These are phyloP conservation scores for Penicillium pulvis DNA, from an alignment of 495 filamentous ascomycete genomes.

Conservation along the genomic window DNA sequence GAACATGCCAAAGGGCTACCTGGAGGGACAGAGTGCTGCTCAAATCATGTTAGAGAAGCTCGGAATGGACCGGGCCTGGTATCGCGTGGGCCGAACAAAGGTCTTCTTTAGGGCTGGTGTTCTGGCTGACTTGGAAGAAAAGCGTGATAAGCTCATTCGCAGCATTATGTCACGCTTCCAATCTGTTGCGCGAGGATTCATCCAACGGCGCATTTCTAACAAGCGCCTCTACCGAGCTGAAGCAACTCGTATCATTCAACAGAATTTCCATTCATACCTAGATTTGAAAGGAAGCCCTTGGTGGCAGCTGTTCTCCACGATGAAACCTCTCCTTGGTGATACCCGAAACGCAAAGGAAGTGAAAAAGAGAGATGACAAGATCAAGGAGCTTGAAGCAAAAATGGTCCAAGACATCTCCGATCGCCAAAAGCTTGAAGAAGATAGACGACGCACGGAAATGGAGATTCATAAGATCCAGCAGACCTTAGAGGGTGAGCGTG, in stretches of 20 bases:
- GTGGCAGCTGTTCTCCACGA: constrained; percentile 94
- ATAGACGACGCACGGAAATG: constrained; percentile 80
- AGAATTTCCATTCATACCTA: constrained; percentile 87
- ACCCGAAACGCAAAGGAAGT: constrained; percentile 89
- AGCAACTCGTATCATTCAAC: constrained; percentile 90
- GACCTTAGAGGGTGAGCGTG: constrained; percentile 91
- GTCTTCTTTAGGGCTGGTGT: constrained; percentile 98
- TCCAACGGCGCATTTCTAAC: constrained; percentile 81
- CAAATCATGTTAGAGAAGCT: constrained; percentile 89
- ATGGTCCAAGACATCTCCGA: constrained; percentile 76
- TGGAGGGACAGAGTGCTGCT: constrained; percentile 86
- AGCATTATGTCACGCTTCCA: constrained; percentile 95
- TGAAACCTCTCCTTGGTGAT: constrained; percentile 92
- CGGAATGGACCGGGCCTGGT: constrained; percentile 78
- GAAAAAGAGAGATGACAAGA: constrained; percentile 91
- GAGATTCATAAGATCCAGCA: constrained; percentile 90
- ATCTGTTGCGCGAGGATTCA: constrained; percentile 85
- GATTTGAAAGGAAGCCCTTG: constrained; percentile 89
- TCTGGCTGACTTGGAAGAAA: constrained; percentile 93
- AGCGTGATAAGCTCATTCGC: constrained; percentile 85
- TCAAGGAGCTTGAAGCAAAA: constrained; percentile 78
- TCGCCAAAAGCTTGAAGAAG: constrained; percentile 84
- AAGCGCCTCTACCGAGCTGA: constrained; percentile 94
- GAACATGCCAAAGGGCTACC: constrained; percentile 84
- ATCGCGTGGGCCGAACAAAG: constrained; percentile 93